Base-by-base conservation (phyloP, 139 green algal species). In the Chlorella sorokiniana region DNA sequence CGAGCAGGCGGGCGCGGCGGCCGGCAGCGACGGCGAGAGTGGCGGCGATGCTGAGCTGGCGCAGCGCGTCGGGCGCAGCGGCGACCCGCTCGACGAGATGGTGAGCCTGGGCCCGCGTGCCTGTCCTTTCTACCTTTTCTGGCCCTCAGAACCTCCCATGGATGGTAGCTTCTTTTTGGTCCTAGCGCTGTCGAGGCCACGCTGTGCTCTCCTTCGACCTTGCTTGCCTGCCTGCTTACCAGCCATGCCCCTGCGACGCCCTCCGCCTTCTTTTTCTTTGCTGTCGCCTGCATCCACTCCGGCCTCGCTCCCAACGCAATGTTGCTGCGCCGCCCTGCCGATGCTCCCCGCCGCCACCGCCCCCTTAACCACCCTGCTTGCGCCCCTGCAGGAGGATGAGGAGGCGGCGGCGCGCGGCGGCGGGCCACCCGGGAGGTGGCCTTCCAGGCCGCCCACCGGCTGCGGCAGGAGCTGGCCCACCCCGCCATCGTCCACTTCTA, bases 401-500 rank as follows among this genome's bases (percentile, higher is more conserved):
- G 72, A 81, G 31, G 38, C 64, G 1, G 72, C 64, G 33, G 82
- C 85, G 65, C 77, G 76, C 37, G 81, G 44, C 61, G 44, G 31
- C 62, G 10, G 27, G 11, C 37, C 10, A 78, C 41, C 23, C 40
- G 51, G 18, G 68, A 84, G 69, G 69, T 72, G 29, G 33, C 72
- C 4, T 76, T 92, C 37, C 86, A 94, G 71, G 73, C 91, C 20
- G 59, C 70, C 14, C 31, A 59, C 18, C 77, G 75, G 33, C 44
- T 92, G 35, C 63, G 81, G 7, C 65, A 83, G 67, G 84, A 92
- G 62, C 69, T 90, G 48, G 89, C 89, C 29, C 74, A 81, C 38
- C 74, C 74, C 11, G 74, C 56, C 35, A 48, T 81, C 37, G 9
- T 96, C 27, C 88, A 96, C 71, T 94, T 96, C 52, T 92, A 93